A percentile compares a stretch with the other conserved stretches of the same genome.
Evolutionary conservation across 1,139 yeast species (phyloP).

Genomic region (Suhomyces maxii): DNA sequence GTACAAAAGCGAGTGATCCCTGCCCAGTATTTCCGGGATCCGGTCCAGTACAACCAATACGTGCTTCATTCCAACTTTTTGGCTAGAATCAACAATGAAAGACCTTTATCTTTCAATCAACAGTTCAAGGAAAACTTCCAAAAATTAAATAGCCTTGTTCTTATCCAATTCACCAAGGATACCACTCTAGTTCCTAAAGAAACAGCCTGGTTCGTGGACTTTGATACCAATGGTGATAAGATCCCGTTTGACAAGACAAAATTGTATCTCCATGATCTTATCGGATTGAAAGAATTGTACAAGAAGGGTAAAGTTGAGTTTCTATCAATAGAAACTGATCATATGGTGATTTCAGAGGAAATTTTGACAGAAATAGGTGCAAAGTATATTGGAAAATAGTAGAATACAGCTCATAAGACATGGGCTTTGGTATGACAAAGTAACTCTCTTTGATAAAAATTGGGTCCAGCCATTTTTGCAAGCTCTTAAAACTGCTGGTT

Average conservation of each 20-base stretch:
- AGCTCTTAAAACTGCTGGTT: too few species aligned
- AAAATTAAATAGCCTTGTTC: slow-evolving; percentile 51
- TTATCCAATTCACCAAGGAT: slow-evolving; percentile 62
- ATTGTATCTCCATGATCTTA: slow-evolving; percentile 51
- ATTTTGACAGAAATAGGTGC: slow-evolving; percentile 41
- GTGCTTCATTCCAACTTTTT: slow-evolving; percentile 52
- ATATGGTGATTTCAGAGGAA: slow-evolving; percentile 61
- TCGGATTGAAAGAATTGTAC: slow-evolving; percentile 58
- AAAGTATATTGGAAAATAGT: slow-evolving; percentile 29
- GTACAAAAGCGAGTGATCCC: slow-evolving; percentile 63
- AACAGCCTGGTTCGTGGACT: slow-evolving; percentile 66
- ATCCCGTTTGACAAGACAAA: slow-evolving; percentile 52
- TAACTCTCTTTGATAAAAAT: too few species aligned
- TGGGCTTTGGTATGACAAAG: too few species aligned
- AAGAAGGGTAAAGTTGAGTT: slow-evolving; percentile 47
- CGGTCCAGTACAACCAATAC: slow-evolving; percentile 47
- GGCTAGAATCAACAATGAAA: slow-evolving; percentile 70
- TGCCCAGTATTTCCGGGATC: slow-evolving; percentile 75
- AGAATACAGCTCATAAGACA: too few species aligned
- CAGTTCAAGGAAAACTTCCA: slow-evolving; percentile 46
- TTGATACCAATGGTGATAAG: slow-evolving; percentile 44
- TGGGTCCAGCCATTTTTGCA: too few species aligned
- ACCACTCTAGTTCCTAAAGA: slow-evolving; percentile 72
- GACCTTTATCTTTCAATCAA: slow-evolving; percentile 21
- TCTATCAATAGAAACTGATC: slow-evolving; percentile 56